Conservation (phyloP, 768 basidiomycete species). For the Leucogyrophana mollusca region DNA sequence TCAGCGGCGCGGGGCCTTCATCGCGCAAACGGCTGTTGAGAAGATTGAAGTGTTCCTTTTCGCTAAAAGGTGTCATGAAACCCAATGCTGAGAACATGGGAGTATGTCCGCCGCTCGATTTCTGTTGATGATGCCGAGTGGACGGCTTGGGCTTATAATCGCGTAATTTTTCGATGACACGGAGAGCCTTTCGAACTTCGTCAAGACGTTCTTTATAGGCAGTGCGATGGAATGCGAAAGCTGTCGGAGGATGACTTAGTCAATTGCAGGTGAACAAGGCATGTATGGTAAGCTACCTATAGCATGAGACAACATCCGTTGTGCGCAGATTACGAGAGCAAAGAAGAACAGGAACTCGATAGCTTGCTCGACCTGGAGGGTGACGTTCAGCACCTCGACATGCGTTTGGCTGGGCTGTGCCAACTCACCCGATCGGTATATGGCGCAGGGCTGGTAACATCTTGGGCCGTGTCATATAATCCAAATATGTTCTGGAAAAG, state of each 20-base stretch:
- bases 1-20: conserved; percentile 16
- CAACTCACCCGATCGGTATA: conserved; percentile 58
- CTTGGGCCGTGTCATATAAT: conserved; percentile 44
- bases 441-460: conserved; percentile 45
- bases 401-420: not conserved
- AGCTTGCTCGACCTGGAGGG: conserved; percentile 52
- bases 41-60: conserved; percentile 45
- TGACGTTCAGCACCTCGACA: conserved; percentile 1
- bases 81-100: conserved; percentile 37
- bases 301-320: conserved; percentile 68
- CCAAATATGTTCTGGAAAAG: conserved; percentile 67
- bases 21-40: conserved; percentile 29
- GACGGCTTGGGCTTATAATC: conserved; percentile 52
- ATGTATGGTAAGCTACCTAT: conserved; percentile 37
- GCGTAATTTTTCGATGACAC: conserved; percentile 65
- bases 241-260: conserved; percentile 23
- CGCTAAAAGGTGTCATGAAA: conserved; percentile 35
- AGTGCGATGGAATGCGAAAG: conserved; percentile 74
- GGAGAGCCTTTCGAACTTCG: conserved; percentile 50
- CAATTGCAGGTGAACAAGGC: not conserved
- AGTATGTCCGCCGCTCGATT: conserved; percentile 41
- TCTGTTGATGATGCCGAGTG: conserved; percentile 26
- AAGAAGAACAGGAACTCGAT: conserved; percentile 78
- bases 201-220: conserved; percentile 74
- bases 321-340: conserved; percentile 57